Percentiles rank a stretch among this genome's conserved stretches.
phyloP scores from a whole-genome alignment of 306 rosid species.

The Begonia loranthoides region DNA sequence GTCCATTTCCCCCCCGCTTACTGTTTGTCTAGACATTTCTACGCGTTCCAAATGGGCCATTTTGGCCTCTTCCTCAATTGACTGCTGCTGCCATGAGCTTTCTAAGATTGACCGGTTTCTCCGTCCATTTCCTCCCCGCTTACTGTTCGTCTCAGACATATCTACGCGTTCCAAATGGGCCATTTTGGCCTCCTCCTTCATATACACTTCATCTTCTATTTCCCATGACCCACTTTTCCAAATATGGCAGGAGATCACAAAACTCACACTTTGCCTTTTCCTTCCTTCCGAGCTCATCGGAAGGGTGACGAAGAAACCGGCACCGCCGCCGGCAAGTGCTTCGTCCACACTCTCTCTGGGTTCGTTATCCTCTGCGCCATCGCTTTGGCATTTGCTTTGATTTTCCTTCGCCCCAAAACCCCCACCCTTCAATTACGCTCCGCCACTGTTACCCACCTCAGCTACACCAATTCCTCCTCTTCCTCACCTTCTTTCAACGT shows the following conservation, averaged over 20 bases:
- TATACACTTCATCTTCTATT: too few species aligned
- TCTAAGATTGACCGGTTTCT: too few species aligned
- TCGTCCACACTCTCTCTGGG: conserved; percentile 29
- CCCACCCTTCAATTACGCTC: conserved; percentile 27
- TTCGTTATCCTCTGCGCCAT: conserved; percentile 25
- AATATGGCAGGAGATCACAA: conserved; percentile 18
- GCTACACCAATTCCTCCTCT: conserved; percentile 4
- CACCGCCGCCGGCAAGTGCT: conserved; percentile 42
- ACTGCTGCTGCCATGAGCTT: too few species aligned
- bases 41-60: too few species aligned
- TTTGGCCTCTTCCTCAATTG: too few species aligned
- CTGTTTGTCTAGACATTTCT: too few species aligned
- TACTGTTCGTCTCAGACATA: too few species aligned
- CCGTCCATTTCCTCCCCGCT: too few species aligned
- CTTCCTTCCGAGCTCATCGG: conserved; percentile 8
- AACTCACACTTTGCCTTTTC: conserved; percentile 17
- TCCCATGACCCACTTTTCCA: too few species aligned
- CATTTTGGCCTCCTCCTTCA: too few species aligned
- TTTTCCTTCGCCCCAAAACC: conserved; percentile 22
- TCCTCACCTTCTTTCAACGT: conserved; percentile 23
- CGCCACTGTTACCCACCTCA: conserved; percentile 11
- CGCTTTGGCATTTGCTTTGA: conserved; percentile 24
- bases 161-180: too few species aligned
- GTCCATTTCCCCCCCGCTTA: too few species aligned
- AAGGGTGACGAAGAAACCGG: conserved; percentile 22